Conservation (phyloP, 2,329 filamentous ascomycete genomes). For the Mariannaea elegans region DNA sequence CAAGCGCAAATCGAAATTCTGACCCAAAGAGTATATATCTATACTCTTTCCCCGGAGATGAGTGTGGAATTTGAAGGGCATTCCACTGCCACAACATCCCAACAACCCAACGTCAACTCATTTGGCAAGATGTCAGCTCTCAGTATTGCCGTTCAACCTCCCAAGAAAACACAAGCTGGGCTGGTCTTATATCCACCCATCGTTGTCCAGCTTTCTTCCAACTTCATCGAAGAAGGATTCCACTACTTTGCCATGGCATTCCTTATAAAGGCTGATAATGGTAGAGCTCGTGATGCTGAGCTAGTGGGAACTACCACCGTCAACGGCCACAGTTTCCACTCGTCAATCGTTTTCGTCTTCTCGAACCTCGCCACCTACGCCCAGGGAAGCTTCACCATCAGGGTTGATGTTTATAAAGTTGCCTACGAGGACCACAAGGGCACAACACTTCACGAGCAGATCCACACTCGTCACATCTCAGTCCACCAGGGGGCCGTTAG, state of each 20-base stretch:
- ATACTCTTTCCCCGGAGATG: background rate
- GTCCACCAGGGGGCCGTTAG: conserved; percentile 19
- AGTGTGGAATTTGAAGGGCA: conserved; percentile 7
- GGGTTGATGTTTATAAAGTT: conserved; percentile 42
- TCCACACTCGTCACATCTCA: conserved; percentile 26
- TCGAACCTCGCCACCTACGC: conserved; percentile 33
- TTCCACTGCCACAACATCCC: conserved; percentile 3
- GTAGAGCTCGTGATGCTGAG: conserved; percentile 3
- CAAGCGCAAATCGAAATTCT: too few species aligned
- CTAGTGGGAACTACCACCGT: conserved; percentile 29
- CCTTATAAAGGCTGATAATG: conserved; percentile 31
- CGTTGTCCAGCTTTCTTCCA: conserved; percentile 27
- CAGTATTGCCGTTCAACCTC: conserved; percentile 38
- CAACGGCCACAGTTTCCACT: conserved; percentile 17
- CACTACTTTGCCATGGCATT: conserved; percentile 42
- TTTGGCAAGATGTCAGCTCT: conserved; percentile 24
- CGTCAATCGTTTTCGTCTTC: conserved; percentile 38
- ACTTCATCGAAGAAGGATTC: conserved; percentile 1
- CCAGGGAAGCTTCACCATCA: conserved; percentile 38
- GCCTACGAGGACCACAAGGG: conserved; percentile 17
- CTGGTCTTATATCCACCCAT: conserved; percentile 36
- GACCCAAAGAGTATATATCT: conserved; percentile 2
- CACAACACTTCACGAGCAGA: conserved; percentile 26
- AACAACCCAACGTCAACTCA: background rate
- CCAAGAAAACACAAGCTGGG: conserved; percentile 25